These are phyloP conservation scores for Margaritispora aquatica DNA, from an alignment of 495 filamentous ascomycete genomes.

Conservation along the genomic window DNA sequence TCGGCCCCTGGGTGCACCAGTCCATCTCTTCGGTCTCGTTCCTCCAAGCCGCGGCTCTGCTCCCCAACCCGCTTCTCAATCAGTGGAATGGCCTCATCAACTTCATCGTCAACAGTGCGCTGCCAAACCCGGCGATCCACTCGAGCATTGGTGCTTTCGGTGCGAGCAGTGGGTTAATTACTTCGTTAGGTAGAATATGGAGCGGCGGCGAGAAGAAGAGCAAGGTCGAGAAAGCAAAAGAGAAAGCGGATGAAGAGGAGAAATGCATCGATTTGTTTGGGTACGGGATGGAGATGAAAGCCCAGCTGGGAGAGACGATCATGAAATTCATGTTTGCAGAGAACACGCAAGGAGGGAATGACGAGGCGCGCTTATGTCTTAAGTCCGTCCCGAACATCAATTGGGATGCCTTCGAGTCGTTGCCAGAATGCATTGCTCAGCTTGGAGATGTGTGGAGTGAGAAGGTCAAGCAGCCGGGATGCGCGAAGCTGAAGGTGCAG, in stretches of 20 bases:
- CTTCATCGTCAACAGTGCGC: conserved; percentile 25
- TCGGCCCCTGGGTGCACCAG: conserved; percentile 43
- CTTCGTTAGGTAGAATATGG: neutral
- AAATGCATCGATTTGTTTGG: conserved; percentile 9
- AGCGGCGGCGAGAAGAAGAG: neutral
- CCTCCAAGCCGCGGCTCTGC: conserved; percentile 14
- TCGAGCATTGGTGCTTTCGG: conserved; percentile 1
- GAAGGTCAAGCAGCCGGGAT: conserved; percentile 1
- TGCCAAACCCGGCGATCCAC: neutral
- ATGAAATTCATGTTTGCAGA: conserved; percentile 18
- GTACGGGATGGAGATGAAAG: conserved; percentile 4
- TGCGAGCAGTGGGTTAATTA: neutral
- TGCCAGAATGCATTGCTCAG: conserved; percentile 1
- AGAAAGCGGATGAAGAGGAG: conserved; percentile 2
- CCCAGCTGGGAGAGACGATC: conserved; percentile 5
- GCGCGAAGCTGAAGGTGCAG: conserved; percentile 10
- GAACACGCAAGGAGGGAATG: conserved; percentile 15
- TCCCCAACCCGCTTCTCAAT: conserved; percentile 24
- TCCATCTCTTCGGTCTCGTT: conserved; percentile 29
- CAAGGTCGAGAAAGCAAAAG: neutral
- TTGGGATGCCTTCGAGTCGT: conserved; percentile 18
- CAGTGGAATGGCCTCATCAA: conserved; percentile 31
- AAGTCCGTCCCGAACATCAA: conserved; percentile 4
- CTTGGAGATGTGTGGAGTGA: conserved; percentile 6
- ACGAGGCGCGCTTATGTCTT: conserved; percentile 21